These are phyloP conservation scores for Aureobasidium subglaciale DNA, from an alignment of 2,329 filamentous ascomycete species.

Conservation along the genomic window DNA sequence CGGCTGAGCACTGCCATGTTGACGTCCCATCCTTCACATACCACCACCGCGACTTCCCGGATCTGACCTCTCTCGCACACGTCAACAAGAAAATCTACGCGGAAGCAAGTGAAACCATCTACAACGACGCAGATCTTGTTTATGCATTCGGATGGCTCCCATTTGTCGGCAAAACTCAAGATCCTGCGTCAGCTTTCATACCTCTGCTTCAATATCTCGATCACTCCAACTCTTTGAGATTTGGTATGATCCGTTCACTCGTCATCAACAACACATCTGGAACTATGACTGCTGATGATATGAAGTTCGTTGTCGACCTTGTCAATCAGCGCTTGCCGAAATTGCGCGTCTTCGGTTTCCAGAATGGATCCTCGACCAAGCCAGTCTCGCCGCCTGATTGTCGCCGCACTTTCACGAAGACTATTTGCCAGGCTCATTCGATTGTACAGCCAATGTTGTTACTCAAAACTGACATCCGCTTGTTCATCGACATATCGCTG, in stretches of 20 bases:
- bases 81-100: background rate
- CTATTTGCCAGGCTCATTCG: too few species aligned
- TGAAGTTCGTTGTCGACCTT: background rate
- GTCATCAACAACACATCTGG: background rate
- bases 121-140: background rate
- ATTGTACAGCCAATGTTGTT: too few species aligned
- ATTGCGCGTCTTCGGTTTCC: background rate
- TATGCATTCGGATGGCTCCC: background rate
- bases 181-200: background rate
- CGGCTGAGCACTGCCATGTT: background rate
- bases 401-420: too few species aligned
- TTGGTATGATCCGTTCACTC: background rate
- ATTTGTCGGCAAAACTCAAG: background rate
- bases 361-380: too few species aligned
- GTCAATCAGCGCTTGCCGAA: background rate
- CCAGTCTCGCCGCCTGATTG: too few species aligned
- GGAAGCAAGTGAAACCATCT: background rate
- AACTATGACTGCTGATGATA: background rate
- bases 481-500: too few species aligned
- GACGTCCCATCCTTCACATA: background rate
- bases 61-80: background rate
- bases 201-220: background rate
- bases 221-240: background rate
- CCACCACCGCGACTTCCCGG: background rate
- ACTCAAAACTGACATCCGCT: too few species aligned